These are phyloP conservation scores for Verticillium klebahnii DNA, from an alignment of 2,329 filamentous ascomycete genomes.

Conservation along the genomic window DNA sequence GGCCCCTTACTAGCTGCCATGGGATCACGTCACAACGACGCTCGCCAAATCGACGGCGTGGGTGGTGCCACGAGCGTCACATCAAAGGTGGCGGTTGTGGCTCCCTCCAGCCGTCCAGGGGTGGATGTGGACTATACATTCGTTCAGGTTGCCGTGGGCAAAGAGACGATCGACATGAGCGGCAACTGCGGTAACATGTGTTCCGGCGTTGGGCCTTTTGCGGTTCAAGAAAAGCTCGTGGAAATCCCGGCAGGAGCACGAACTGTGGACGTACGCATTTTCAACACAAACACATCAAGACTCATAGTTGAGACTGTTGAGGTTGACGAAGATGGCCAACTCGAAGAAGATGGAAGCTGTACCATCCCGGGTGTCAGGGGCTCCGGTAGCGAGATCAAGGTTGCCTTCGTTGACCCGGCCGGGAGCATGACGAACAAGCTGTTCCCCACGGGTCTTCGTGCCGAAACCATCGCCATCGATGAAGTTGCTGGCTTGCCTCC, in stretches of 20 bases:
- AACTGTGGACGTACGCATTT: slow-evolving; percentile 17
- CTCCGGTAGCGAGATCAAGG: slow-evolving; percentile 46
- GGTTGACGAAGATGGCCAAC: slow-evolving; percentile 40
- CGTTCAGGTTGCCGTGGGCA: slow-evolving; percentile 50
- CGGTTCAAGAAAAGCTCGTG: slow-evolving; percentile 45
- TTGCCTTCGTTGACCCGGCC: slow-evolving; percentile 55
- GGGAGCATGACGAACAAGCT: slow-evolving; percentile 56
- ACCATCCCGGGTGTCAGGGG: slow-evolving; percentile 55
- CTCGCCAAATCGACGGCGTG: slow-evolving; percentile 58
- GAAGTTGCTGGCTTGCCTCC: slow-evolving; percentile 15
- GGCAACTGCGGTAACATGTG: slow-evolving; percentile 62
- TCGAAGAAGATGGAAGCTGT: slow-evolving; percentile 43
- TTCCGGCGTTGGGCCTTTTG: slow-evolving; percentile 53
- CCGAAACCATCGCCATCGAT: slow-evolving; percentile 39
- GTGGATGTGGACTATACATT: slow-evolving; percentile 59
- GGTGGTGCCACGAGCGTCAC: slow-evolving; percentile 57
- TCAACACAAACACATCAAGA: slow-evolving; percentile 24
- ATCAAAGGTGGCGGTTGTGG: slow-evolving; percentile 57
- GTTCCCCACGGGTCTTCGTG: slow-evolving; percentile 50
- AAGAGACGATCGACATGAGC: slow-evolving; percentile 48
- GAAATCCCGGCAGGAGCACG: slow-evolving; percentile 7
- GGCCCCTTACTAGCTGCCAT: slow-evolving; percentile 48
- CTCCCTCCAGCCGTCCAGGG: slow-evolving; percentile 31
- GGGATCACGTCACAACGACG: slow-evolving; percentile 49
- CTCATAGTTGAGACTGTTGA: slow-evolving; percentile 49